phyloP scores from a whole-genome alignment of 768 basidiomycete species.

The Termitomyces sp. region DNA sequence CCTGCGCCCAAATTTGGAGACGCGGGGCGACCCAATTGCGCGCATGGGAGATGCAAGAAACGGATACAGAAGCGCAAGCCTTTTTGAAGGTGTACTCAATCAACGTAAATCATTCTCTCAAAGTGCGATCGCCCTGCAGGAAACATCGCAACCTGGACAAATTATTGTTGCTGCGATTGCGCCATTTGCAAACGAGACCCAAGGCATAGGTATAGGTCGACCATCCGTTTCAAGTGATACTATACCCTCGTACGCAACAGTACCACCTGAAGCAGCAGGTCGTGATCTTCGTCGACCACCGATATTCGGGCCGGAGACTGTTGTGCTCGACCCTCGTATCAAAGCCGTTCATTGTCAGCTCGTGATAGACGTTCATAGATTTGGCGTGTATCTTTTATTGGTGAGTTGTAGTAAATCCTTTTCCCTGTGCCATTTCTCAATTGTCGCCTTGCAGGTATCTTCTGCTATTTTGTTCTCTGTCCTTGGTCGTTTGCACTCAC shows the following conservation, averaged over 20 bases:
- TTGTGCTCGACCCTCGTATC: constrained; percentile 32
- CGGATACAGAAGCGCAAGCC: constrained; percentile 20
- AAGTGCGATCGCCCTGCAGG: background rate
- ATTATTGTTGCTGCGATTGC: constrained; percentile 12
- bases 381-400: constrained; percentile 19
- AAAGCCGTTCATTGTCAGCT: constrained; percentile 25
- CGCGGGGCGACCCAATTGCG: constrained; percentile 30
- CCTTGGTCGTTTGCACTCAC: constrained; percentile 14
- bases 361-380: constrained; percentile 22
- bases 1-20: constrained; percentile 29
- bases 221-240: constrained; percentile 6
- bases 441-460: constrained; percentile 11
- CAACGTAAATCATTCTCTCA: background rate
- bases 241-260: constrained; percentile 2
- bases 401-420: constrained; percentile 11
- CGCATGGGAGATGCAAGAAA: constrained; percentile 33
- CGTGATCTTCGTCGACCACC: background rate
- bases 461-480: constrained; percentile 19
- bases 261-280: background rate
- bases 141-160: background rate
- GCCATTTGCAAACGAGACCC: constrained; percentile 11
- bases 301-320: constrained; percentile 35
- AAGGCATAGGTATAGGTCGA: background rate
- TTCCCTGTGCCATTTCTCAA: background rate
- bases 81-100: constrained; percentile 16